Conservation (phyloP, 1,284 basidiomycete genomes). For the Rugosomyces carneus region DNA sequence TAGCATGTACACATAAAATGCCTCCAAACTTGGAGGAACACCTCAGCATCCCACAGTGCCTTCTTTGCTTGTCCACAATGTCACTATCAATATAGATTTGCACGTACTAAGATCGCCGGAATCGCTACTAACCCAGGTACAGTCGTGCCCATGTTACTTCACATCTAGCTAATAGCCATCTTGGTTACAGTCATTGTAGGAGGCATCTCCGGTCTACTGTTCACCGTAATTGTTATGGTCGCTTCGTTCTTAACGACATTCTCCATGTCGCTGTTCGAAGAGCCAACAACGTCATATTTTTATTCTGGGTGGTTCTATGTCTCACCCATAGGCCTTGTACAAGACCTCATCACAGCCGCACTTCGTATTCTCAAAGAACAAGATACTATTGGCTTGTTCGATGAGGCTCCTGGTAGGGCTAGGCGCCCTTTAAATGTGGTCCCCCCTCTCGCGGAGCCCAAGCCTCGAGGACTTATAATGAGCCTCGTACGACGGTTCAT, state of each 20-base stretch:
- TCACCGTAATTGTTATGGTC: constrained; percentile 59
- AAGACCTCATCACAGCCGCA: constrained; percentile 58
- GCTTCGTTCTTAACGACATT: constrained; percentile 69
- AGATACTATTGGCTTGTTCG: constrained; percentile 35
- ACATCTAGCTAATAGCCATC: background rate
- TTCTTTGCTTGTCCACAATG: constrained; percentile 77
- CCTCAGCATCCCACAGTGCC: constrained; percentile 48
- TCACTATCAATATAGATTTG: constrained; percentile 66
- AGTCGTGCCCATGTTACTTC: constrained; percentile 12
- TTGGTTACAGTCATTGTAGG: constrained; percentile 52
- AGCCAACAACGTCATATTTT: constrained; percentile 30
- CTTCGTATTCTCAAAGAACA: constrained; percentile 61
- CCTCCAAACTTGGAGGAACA: constrained; percentile 64
- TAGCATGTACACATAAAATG: constrained; percentile 75
- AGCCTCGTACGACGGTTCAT: constrained; percentile 62
- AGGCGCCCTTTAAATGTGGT: constrained; percentile 9
- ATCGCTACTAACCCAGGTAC: constrained; percentile 68
- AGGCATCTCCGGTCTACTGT: constrained; percentile 56
- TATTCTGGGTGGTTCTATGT: constrained; percentile 44
- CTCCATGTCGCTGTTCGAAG: constrained; percentile 52
- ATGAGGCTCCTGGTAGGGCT: constrained; percentile 23
- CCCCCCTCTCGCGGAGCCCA: constrained; percentile 9
- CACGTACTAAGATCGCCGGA: constrained; percentile 59
- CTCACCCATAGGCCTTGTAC: constrained; percentile 53
- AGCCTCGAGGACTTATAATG: constrained; percentile 35